phyloP scores from a whole-genome alignment of 2,329 filamentous ascomycete genomes.

The Ramichloridium luteum region DNA sequence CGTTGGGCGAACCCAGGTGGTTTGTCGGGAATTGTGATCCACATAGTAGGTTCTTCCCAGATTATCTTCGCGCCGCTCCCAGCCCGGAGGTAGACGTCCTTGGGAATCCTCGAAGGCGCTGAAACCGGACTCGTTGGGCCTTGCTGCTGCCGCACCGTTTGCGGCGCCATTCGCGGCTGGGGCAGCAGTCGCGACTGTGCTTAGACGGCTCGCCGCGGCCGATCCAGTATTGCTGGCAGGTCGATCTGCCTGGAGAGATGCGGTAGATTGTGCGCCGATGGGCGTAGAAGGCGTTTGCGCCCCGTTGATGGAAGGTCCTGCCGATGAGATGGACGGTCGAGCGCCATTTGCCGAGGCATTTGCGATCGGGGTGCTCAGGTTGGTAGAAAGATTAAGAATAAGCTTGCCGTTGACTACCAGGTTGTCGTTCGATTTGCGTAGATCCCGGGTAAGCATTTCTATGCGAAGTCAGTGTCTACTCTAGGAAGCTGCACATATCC shows the following conservation, averaged over 20 bases:
- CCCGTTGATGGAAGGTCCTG: slow-evolving; percentile 27
- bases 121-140: slow-evolving; percentile 42
- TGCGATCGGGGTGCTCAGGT: slow-evolving; percentile 60
- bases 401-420: slow-evolving; percentile 95
- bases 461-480: background rate
- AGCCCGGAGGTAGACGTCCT: slow-evolving; percentile 79
- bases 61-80: slow-evolving; percentile 93
- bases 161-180: slow-evolving; percentile 19
- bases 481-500: too few relatives aligned
- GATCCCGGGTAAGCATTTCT: slow-evolving; percentile 95
- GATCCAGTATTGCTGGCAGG: slow-evolving; percentile 18
- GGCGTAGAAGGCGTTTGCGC: slow-evolving; percentile 28
- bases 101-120: slow-evolving; percentile 96
- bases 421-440: slow-evolving; percentile 97
- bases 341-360: slow-evolving; percentile 29
- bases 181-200: slow-evolving; percentile 11
- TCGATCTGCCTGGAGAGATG: slow-evolving; percentile 21
- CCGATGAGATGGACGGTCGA: slow-evolving; percentile 30
- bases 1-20: slow-evolving; percentile 91
- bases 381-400: slow-evolving; percentile 91
- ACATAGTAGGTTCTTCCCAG: slow-evolving; percentile 94
- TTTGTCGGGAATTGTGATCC: slow-evolving; percentile 92
- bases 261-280: slow-evolving; percentile 27
- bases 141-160: slow-evolving; percentile 13
- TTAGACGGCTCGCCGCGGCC: slow-evolving; percentile 14